These are phyloP conservation scores for Davidsoniella eucalypti DNA, from an alignment of 2,329 filamentous ascomycete species.

Conservation along the genomic window DNA sequence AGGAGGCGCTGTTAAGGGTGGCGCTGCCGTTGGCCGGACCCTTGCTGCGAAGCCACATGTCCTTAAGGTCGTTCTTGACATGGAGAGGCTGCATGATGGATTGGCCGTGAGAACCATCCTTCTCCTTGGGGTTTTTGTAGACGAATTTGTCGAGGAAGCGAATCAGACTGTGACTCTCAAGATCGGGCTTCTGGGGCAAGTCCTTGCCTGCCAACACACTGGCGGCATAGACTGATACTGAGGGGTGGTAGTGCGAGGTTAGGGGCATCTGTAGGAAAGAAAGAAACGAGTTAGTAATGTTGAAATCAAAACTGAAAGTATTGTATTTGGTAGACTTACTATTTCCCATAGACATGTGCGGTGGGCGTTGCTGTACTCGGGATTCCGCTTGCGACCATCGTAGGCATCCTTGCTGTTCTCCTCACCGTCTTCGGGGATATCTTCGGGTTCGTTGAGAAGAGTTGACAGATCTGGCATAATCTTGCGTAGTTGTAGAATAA, in stretches of 20 bases:
- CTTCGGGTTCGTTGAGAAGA: constrained; percentile 66
- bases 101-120: constrained; percentile 49
- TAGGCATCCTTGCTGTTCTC: constrained; percentile 32
- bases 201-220: constrained; percentile 52
- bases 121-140: constrained; percentile 81
- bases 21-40: constrained; percentile 21
- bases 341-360: constrained; percentile 87
- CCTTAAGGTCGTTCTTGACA: constrained; percentile 34
- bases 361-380: constrained; percentile 85
- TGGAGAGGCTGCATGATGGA: constrained; percentile 93
- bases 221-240: constrained; percentile 68
- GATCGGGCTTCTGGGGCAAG: constrained; percentile 74
- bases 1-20: constrained; percentile 66
- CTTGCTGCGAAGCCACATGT: constrained; percentile 39
- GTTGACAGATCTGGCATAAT: constrained; percentile 67
- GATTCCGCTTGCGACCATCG: constrained; percentile 80
- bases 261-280: constrained; percentile 39
- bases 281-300: neutral
- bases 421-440: constrained; percentile 49
- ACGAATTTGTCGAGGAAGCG: constrained; percentile 97
- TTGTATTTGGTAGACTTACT: constrained; percentile 26
- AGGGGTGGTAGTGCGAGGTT: constrained; percentile 76
- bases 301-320: neutral
- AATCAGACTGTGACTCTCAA: constrained; percentile 77
- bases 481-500: constrained; percentile 63